phyloP scores from a whole-genome alignment of 2,329 filamentous ascomycete genomes.

The Dactylellina parvicollis region DNA sequence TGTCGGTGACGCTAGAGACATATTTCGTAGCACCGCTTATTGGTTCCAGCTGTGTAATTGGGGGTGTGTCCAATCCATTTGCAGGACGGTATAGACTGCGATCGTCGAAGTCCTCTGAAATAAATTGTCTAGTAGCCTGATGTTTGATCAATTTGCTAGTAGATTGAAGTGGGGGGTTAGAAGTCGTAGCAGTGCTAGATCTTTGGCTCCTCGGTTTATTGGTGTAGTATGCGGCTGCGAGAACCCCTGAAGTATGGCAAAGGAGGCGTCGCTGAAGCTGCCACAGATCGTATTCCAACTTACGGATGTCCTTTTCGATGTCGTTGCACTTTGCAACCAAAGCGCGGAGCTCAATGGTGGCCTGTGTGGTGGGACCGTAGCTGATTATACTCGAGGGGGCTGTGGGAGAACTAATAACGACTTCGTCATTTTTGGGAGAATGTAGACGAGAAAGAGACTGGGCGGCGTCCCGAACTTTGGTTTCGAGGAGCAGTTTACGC shows the following conservation, averaged over 20 bases:
- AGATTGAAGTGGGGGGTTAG: not conserved
- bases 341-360: constrained; percentile 72
- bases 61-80: constrained; percentile 70
- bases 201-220: constrained; percentile 17
- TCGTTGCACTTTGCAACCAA: constrained; percentile 87
- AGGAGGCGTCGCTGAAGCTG: constrained; percentile 79
- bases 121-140: not conserved
- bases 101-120: constrained; percentile 74
- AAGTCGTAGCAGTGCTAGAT: not conserved
- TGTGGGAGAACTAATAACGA: not conserved
- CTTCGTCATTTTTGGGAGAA: constrained; percentile 66
- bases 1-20: not conserved
- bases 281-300: constrained; percentile 79
- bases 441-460: constrained; percentile 85
- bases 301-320: constrained; percentile 80
- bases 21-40: not conserved
- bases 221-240: constrained; percentile 85
- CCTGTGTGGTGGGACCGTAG: constrained; percentile 4
- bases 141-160: constrained; percentile 6
- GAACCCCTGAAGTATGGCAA: constrained; percentile 89
- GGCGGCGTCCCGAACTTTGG: constrained; percentile 92
- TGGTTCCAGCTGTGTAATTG: not conserved
- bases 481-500: constrained; percentile 85
- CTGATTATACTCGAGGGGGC: constrained; percentile 60
- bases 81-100: constrained; percentile 76